phyloP scores from a whole-genome alignment of 2,329 filamentous ascomycete species.

The Aspergillus sp. region DNA sequence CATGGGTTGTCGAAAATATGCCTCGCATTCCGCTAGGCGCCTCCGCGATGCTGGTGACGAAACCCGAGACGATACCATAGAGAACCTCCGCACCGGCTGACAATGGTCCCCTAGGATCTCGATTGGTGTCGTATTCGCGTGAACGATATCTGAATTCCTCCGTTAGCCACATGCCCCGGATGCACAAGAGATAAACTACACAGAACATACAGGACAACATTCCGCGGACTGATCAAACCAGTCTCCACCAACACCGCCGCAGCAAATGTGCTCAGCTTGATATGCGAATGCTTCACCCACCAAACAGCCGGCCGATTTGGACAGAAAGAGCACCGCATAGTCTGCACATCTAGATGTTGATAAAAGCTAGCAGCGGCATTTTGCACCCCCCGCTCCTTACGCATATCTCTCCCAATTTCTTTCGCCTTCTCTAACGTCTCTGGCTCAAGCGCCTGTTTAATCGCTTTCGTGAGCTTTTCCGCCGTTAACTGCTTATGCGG shows the following conservation, averaged over 20 bases:
- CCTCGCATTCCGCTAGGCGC: conserved; percentile 56
- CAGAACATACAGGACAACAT: conserved; percentile 68
- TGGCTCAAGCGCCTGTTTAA: conserved; percentile 61
- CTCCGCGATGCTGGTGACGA: conserved; percentile 81
- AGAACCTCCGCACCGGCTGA: conserved; percentile 75
- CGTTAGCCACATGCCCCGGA: conserved; percentile 18
- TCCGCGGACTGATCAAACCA: conserved; percentile 65
- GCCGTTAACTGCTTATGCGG: conserved; percentile 68
- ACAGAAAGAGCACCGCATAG: conserved; percentile 68
- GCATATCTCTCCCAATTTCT: conserved; percentile 65
- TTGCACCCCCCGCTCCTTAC: conserved; percentile 64
- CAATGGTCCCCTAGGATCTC: conserved; percentile 77
- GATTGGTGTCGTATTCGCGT: conserved; percentile 73
- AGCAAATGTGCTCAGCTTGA: conserved; percentile 70
- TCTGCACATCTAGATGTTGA: conserved; percentile 65
- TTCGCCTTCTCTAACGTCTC: conserved; percentile 59
- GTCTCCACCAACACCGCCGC: conserved; percentile 68
- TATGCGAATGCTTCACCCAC: conserved; percentile 68
- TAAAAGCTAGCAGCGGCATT: conserved; percentile 70
- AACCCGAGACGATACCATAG: conserved; percentile 76
- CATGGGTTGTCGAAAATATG: conserved; percentile 9
- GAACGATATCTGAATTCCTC: conserved; percentile 48
- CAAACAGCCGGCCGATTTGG: conserved; percentile 72
- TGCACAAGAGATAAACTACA: no score
- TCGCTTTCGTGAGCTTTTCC: conserved; percentile 66